Percentiles rank a stretch among this genome's conserved stretches.
Conservation (phyloP, 371 early-diverging fungal genomes). For the Blakeslea trispora region DNA sequence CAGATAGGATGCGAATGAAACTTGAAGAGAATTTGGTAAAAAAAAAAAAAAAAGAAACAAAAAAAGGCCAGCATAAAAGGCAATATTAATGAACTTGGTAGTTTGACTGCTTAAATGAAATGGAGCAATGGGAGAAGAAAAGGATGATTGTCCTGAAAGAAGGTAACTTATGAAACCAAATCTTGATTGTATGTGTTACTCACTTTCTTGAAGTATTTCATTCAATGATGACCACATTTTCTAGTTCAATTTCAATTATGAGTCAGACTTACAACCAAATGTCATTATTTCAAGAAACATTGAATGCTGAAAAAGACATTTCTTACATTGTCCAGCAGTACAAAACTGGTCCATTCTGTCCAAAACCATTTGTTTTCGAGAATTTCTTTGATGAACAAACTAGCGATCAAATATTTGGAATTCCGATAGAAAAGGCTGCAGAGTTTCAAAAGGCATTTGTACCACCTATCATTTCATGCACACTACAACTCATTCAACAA, state of each 20-base stretch:
- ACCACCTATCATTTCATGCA: slow-evolving; percentile 63
- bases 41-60: no score
- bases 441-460: slow-evolving; percentile 55
- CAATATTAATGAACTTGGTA: slow-evolving; percentile 4
- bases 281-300: slow-evolving; percentile 68
- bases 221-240: slow-evolving; percentile 62
- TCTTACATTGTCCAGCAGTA: slow-evolving; percentile 75
- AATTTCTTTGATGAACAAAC: slow-evolving; percentile 64
- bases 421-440: slow-evolving; percentile 68
- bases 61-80: no score
- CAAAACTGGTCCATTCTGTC: slow-evolving; percentile 70
- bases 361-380: slow-evolving; percentile 69
- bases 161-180: no score
- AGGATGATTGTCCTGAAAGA: slow-evolving; percentile 55
- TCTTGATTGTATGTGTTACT: no score
- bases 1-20: slow-evolving; percentile 58
- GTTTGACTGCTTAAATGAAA: slow-evolving; percentile 58
- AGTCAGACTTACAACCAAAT: slow-evolving; percentile 62
- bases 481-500: slow-evolving; percentile 35
- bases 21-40: slow-evolving; percentile 64
- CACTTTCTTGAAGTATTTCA: slow-evolving; percentile 65
- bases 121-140: slow-evolving; percentile 59
- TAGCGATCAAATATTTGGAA: slow-evolving; percentile 75
- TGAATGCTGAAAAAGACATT: slow-evolving; percentile 76
- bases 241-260: slow-evolving; percentile 54